Base-by-base conservation (phyloP, 2,329 filamentous ascomycete genomes). In the Pestalotiopsis sp. region DNA sequence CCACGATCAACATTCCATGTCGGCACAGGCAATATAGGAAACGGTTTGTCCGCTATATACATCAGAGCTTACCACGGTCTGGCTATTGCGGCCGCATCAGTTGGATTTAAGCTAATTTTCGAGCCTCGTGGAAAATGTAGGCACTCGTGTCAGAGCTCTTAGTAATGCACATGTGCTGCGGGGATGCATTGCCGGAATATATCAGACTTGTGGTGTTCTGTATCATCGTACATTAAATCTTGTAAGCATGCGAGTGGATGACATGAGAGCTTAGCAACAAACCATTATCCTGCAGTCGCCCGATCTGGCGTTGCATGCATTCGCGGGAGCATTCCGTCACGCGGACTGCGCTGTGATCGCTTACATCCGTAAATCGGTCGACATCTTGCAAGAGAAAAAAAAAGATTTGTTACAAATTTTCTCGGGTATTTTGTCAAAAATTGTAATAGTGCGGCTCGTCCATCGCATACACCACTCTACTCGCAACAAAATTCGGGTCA, bases 381-480 rank as follows among this genome's bases (percentile, higher is more conserved):
- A 12, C 14, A 56, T 27, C 27, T 27, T 27, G 27, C 27, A 27
- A 27, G 45, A 7, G 4, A 11, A 52, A 52, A 52, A 52, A 23
- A 52, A 2, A 56, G 2, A 23, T 23, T 56, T 20, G 20, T 23
- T 27, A 13, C 57, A 27, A 59, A 27, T 27, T 27, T 59, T 27
- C 23, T 14, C 23, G 23, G 57, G 25, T 27, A 27, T 59, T 23
- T 31, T 59, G 27, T 14, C 57, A 36, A 27, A 7, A 36, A 27
- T 7, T 27, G 27, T 17, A 36, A 17, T 59, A 59, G 31, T 36
- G 23, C 12, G 38, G 61, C 39, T n/a, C 39, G 17, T 39, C 52
- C 17, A 38, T 66, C 45, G 2, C 31, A 23, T 66, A 45, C 64
- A 58, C 62, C 49, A 66, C 31, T 64, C n/a, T 17, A 41, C 20